Conservation (phyloP, 1,284 basidiomycete genomes). For the Neonothopanus nambi region DNA sequence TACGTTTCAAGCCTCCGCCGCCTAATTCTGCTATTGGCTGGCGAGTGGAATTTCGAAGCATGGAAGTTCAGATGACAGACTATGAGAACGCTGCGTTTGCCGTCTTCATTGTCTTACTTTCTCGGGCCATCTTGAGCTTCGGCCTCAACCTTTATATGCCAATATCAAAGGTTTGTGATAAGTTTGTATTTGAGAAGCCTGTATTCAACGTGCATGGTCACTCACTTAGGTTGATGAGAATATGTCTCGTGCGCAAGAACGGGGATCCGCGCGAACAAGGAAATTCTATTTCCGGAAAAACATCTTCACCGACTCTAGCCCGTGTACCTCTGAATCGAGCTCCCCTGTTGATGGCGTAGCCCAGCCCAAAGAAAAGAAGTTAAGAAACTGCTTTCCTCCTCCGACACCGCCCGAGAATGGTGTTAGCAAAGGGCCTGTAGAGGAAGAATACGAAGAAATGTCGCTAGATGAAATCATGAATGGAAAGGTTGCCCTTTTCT, state of each 20-base stretch:
- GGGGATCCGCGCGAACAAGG: constrained; percentile 74
- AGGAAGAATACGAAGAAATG: constrained; percentile 92
- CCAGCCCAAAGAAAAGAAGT: constrained; percentile 56
- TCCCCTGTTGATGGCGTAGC: constrained; percentile 47
- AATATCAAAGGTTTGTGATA: constrained; percentile 79
- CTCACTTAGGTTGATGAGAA: constrained; percentile 88
- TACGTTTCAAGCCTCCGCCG: constrained; percentile 98
- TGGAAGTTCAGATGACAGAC: constrained; percentile 99
- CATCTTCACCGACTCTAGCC: constrained; percentile 54
- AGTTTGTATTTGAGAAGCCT: background rate
- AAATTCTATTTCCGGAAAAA: constrained; percentile 93
- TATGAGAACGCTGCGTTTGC: constrained; percentile 99
- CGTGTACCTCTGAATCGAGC: constrained; percentile 47
- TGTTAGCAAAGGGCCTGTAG: constrained; percentile 46
- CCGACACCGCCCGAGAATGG: constrained; percentile 53
- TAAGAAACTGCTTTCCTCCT: constrained; percentile 71
- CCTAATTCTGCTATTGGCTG: constrained; percentile 92
- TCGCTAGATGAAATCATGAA: constrained; percentile 92
- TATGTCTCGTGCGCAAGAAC: constrained; percentile 86
- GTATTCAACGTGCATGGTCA: constrained; percentile 4
- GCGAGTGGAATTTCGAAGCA: constrained; percentile 97
- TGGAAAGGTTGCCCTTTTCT: constrained; percentile 63
- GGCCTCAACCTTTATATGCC: constrained; percentile 96
- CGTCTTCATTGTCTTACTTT: constrained; percentile 92
- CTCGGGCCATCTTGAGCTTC: constrained; percentile 89